Percentiles rank a stretch among this genome's conserved stretches.
Conservation (phyloP, 2,329 filamentous ascomycete genomes). For the Fusarium illudens region DNA sequence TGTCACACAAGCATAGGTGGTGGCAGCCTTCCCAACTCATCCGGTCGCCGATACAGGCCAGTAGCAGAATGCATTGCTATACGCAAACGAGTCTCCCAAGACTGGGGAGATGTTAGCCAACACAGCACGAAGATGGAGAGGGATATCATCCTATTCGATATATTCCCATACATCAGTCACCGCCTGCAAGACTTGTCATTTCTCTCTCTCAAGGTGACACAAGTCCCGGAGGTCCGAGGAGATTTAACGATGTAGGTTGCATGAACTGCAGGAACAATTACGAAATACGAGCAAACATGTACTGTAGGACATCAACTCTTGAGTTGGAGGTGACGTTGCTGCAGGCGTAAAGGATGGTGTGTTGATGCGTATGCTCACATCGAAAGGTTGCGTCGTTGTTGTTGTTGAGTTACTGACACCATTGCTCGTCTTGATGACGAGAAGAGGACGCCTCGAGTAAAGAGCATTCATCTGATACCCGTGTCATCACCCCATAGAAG, state of each 20-base stretch:
- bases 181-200: background rate
- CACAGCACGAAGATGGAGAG: background rate
- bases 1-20: background rate
- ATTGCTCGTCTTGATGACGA: background rate
- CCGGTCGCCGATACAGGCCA: background rate
- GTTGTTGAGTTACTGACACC: background rate
- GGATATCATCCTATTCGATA: background rate
- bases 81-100: background rate
- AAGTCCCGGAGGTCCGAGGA: background rate
- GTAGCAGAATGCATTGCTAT: background rate
- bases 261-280: slow-evolving; percentile 3
- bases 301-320: background rate
- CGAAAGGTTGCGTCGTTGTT: background rate
- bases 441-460: background rate
- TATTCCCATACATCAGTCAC: background rate
- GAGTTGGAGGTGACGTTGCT: background rate
- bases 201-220: background rate
- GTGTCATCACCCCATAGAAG: background rate
- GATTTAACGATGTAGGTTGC: background rate
- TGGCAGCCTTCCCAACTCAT: background rate
- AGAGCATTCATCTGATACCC: background rate
- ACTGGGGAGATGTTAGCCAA: no score
- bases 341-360: background rate
- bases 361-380: background rate
- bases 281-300: background rate